Conservation (phyloP, 441 rosid species). For the Capsella rubella region DNA sequence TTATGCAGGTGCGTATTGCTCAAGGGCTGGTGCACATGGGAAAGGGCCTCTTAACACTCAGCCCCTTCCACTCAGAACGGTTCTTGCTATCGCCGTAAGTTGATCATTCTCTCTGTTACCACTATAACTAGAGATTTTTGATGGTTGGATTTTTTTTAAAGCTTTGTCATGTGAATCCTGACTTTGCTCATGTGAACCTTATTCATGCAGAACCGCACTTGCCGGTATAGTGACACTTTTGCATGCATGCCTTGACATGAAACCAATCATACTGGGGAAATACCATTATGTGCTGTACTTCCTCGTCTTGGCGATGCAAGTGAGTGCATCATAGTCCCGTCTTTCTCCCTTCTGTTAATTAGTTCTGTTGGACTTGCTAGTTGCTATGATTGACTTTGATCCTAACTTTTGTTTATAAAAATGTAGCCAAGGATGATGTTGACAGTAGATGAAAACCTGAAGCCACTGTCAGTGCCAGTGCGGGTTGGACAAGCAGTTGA, state of each 20-base stretch:
- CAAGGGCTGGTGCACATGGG: constrained; percentile 97
- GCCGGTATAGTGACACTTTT: constrained; percentile 84
- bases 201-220: constrained; percentile 72
- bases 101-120: not conserved
- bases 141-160: not conserved
- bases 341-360: not conserved
- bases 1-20: constrained; percentile 87
- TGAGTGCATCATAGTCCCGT: constrained; percentile 41
- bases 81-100: constrained; percentile 89
- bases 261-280: constrained; percentile 82
- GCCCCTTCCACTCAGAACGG: constrained; percentile 93
- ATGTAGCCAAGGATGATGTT: constrained; percentile 90
- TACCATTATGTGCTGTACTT: constrained; percentile 90
- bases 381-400: not conserved
- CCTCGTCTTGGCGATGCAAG: constrained; percentile 97
- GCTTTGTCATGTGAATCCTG: not conserved
- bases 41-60: constrained; percentile 91
- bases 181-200: not conserved
- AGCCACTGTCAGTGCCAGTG: constrained; percentile 86
- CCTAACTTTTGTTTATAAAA: not conserved
- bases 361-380: not conserved
- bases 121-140: not conserved
- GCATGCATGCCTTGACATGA: constrained; percentile 93
- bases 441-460: constrained; percentile 83
- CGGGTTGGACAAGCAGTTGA: constrained; percentile 97